These are phyloP conservation scores for Arthrobotrys conoides DNA, from an alignment of 2,329 filamentous ascomycete genomes.

Conservation along the genomic window DNA sequence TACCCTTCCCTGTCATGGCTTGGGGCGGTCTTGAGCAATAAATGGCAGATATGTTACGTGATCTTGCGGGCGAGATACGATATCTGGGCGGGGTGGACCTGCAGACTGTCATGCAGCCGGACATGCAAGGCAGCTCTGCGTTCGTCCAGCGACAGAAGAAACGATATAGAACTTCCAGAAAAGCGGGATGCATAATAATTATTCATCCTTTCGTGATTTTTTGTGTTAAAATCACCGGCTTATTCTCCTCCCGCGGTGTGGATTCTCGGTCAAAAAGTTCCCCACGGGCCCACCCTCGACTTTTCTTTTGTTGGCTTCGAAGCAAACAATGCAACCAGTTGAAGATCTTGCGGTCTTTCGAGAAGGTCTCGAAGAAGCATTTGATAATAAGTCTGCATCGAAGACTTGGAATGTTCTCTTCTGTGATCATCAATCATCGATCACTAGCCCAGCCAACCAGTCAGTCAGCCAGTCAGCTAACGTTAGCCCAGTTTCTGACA, in stretches of 20 bases:
- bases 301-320: constrained; percentile 11
- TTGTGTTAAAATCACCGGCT: constrained; percentile 40
- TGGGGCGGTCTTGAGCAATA: constrained; percentile 47
- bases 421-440: constrained; percentile 37
- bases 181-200: constrained; percentile 48
- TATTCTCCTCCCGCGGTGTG: constrained; percentile 54
- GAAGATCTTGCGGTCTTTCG: constrained; percentile 54
- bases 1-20: constrained; percentile 48
- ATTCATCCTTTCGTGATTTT: constrained; percentile 33
- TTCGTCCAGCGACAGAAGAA: constrained; percentile 45
- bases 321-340: constrained; percentile 9
- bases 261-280: constrained; percentile 53
- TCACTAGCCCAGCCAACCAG: constrained; percentile 25
- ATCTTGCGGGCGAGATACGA: constrained; percentile 42
- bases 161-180: constrained; percentile 60
- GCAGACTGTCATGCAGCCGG: constrained; percentile 41
- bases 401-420: constrained; percentile 45
- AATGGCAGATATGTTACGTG: constrained; percentile 58
- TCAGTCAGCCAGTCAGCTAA: too few species aligned
- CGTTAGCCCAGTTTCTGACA: constrained; percentile 11
- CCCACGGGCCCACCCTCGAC: constrained; percentile 27
- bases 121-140: constrained; percentile 58
- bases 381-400: constrained; percentile 23
- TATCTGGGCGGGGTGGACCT: constrained; percentile 60
- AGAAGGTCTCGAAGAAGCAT: constrained; percentile 49